Evolutionary conservation across 768 basidiomycete genomes (phyloP).

Genomic region (Inosperma sp.): DNA sequence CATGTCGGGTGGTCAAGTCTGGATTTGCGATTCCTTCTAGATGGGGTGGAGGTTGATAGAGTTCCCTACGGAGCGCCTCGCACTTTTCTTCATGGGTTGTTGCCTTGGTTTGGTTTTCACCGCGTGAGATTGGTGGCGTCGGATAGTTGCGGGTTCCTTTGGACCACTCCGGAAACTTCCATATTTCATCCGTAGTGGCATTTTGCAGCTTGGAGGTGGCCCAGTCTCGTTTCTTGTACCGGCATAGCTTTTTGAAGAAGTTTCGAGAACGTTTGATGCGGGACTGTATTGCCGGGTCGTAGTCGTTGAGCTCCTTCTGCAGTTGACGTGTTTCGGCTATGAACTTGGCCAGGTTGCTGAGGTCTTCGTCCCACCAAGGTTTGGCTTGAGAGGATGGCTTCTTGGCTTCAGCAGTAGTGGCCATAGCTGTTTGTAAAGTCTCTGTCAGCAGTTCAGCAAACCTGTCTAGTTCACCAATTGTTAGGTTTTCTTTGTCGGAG

Average conservation of each 20-base stretch:
- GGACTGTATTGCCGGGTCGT: conserved; percentile 5
- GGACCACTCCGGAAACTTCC: conserved; percentile 23
- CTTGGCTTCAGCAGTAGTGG: neutral
- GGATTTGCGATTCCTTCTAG: conserved; percentile 2
- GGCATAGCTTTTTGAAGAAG: conserved; percentile 19
- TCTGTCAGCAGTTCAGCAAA: neutral
- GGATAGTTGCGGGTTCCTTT: conserved; percentile 24
- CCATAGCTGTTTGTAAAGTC: conserved; percentile 2
- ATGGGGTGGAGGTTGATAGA: conserved; percentile 20
- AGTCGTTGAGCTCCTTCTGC: neutral
- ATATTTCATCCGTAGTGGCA: conserved; percentile 19
- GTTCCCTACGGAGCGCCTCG: conserved; percentile 16
- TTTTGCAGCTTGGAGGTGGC: conserved; percentile 17
- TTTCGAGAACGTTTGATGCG: conserved; percentile 11
- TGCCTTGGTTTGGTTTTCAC: conserved; percentile 11
- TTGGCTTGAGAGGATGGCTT: conserved; percentile 2
- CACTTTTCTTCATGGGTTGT: conserved; percentile 21
- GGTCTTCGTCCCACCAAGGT: conserved; percentile 18
- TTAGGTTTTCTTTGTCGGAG: neutral
- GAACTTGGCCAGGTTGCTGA: conserved; percentile 3
- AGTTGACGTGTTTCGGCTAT: conserved; percentile 5
- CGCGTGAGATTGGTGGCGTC: conserved; percentile 19
- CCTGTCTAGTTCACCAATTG: neutral
- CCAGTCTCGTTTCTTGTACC: conserved; percentile 19
- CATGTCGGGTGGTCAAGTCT: neutral